Conservation (phyloP, 352 stramenopile genomes). For the Phytophthora niederhauseri region DNA sequence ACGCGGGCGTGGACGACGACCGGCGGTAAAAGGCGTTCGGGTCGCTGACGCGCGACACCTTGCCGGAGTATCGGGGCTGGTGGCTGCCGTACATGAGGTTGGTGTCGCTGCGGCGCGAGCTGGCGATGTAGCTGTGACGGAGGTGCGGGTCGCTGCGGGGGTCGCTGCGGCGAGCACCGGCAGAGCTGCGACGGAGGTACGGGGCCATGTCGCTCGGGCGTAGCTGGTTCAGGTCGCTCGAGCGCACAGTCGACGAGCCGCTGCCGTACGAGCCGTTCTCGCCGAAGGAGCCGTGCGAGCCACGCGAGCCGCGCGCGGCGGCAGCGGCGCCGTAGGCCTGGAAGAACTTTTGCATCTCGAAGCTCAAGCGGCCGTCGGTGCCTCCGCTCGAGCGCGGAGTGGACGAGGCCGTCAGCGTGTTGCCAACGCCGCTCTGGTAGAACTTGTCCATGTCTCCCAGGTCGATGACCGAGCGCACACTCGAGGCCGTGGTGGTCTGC, state of each 20-base stretch:
- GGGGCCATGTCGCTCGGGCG: slow-evolving; percentile 36
- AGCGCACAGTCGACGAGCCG: slow-evolving; percentile 55
- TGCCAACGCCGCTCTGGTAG: slow-evolving; percentile 53
- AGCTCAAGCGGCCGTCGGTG: slow-evolving; percentile 51
- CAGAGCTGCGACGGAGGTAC: slow-evolving; percentile 44
- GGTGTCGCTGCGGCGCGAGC: slow-evolving; percentile 41
- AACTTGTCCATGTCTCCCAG: slow-evolving; percentile 85
- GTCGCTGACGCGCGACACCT: slow-evolving; percentile 50
- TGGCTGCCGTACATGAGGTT: slow-evolving; percentile 37
- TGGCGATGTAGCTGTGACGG: slow-evolving; percentile 39
- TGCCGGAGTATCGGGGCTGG: slow-evolving; percentile 32
- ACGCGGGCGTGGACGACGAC: slow-evolving; percentile 34
- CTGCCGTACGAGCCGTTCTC: slow-evolving; percentile 54
- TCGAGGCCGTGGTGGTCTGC: slow-evolving; percentile 70
- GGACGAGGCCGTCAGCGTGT: slow-evolving; percentile 30
- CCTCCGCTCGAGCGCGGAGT: slow-evolving; percentile 44
- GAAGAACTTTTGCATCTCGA: slow-evolving; percentile 79
- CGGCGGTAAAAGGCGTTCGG: slow-evolving; percentile 54
- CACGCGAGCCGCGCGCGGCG: slow-evolving; percentile 30
- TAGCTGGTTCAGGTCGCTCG: slow-evolving; percentile 54
- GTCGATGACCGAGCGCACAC: slow-evolving; percentile 69
- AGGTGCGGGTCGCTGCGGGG: slow-evolving; percentile 21
- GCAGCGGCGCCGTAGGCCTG: slow-evolving; percentile 55
- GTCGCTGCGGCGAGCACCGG: slow-evolving; percentile 33
- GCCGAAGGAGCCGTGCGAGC: slow-evolving; percentile 37